A percentile compares a stretch with the other conserved stretches of the same genome.
These are phyloP conservation scores for Globisporangium splendens DNA, from an alignment of 352 stramenopile genomes.

Conservation along the genomic window DNA sequence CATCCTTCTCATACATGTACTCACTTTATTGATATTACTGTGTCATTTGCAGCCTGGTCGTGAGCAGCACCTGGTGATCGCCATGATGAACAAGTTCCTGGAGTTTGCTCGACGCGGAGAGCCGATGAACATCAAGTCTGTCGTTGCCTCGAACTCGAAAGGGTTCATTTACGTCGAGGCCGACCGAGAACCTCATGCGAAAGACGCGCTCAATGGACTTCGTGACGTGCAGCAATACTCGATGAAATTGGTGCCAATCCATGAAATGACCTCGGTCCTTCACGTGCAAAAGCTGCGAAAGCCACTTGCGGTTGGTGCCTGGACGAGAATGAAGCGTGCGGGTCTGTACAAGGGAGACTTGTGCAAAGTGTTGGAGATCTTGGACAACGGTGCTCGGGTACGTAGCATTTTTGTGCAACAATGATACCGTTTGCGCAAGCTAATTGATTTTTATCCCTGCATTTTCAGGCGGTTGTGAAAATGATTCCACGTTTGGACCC, in stretches of 20 bases:
- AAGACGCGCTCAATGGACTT: conserved; percentile 81
- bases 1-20: background rate
- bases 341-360: conserved; percentile 86
- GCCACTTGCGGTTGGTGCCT: conserved; percentile 69
- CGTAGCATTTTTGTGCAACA: background rate
- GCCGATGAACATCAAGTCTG: conserved; percentile 83
- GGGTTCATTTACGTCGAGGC: conserved; percentile 89
- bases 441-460: background rate
- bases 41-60: conserved; percentile 44
- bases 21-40: conserved; percentile 3
- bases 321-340: conserved; percentile 83
- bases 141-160: conserved; percentile 85
- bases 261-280: conserved; percentile 89
- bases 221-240: conserved; percentile 85
- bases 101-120: conserved; percentile 82
- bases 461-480: conserved; percentile 69
- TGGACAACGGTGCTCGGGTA: conserved; percentile 80
- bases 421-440: background rate
- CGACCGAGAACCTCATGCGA: conserved; percentile 80
- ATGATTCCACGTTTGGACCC: conserved; percentile 83
- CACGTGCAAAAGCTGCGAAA: conserved; percentile 85
- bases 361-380: conserved; percentile 85
- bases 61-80: conserved; percentile 83
- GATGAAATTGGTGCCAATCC: conserved; percentile 87
- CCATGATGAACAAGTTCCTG: conserved; percentile 90